phyloP scores from a whole-genome alignment of 2,329 filamentous ascomycete species.

The Endoconidiophora polonica region DNA sequence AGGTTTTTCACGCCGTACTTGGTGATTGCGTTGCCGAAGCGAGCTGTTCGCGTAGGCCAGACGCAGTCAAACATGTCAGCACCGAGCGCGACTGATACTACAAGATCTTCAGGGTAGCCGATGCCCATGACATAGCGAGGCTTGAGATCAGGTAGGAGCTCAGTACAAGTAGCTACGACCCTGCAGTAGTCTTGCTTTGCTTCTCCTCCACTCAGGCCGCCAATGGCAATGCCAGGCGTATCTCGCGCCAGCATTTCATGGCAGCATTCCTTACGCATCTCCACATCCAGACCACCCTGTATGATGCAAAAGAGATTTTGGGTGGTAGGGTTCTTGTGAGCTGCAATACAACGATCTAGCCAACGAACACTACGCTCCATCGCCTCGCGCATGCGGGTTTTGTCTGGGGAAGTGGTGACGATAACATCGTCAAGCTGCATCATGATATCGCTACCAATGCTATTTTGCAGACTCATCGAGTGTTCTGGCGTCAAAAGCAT shows the following conservation, averaged over 20 bases:
- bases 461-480: slow-evolving; percentile 90
- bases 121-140: slow-evolving; percentile 99
- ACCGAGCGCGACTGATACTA: slow-evolving; percentile 83
- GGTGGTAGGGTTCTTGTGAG: slow-evolving; percentile 63
- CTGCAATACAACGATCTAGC: slow-evolving; percentile 86
- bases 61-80: slow-evolving; percentile 99
- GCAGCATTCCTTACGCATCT: slow-evolving; percentile 71
- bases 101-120: slow-evolving; percentile 87
- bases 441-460: slow-evolving; percentile 94
- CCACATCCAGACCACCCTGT: slow-evolving; percentile 81
- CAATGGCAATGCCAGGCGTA: slow-evolving; percentile 93
- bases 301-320: slow-evolving; percentile 99
- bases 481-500: slow-evolving; percentile 98
- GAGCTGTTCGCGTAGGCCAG: slow-evolving; percentile 89
- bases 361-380: slow-evolving; percentile 91
- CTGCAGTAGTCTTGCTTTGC: slow-evolving; percentile 84
- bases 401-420: slow-evolving; percentile 84
- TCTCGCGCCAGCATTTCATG: slow-evolving; percentile 73
- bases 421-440: slow-evolving; percentile 99
- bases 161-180: slow-evolving; percentile 76
- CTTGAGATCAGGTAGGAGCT: slow-evolving; percentile 70
- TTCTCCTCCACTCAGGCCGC: slow-evolving; percentile 85
- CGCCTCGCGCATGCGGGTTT: slow-evolving; percentile 73
- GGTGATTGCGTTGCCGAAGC: slow-evolving; percentile 90
- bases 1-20: slow-evolving; percentile 68